Evolutionary conservation across 805 yeast genomes (phyloP).

Genomic region (Yamadazyma ubonensis): DNA sequence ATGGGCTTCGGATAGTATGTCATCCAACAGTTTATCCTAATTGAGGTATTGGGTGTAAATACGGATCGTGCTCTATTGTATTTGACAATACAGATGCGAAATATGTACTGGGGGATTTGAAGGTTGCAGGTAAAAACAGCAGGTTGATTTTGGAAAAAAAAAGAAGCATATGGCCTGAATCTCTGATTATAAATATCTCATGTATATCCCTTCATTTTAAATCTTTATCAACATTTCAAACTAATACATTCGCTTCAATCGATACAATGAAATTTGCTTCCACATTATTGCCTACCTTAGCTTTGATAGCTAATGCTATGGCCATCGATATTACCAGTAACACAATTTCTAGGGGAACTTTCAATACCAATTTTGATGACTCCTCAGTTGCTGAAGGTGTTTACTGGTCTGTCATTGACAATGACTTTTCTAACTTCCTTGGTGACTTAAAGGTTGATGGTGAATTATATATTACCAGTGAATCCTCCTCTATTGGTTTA

Average conservation of each 20-base stretch:
- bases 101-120: too few species aligned
- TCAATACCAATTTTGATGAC: slow-evolving; percentile 20
- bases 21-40: too few species aligned
- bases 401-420: slow-evolving; percentile 28
- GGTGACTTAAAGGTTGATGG: slow-evolving; percentile 26
- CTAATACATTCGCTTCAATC: slow-evolving; percentile 14
- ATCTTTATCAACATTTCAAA: background rate
- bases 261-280: slow-evolving; percentile 13
- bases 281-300: slow-evolving; percentile 16
- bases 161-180: too few species aligned
- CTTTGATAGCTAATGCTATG: slow-evolving; percentile 17
- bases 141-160: too few species aligned
- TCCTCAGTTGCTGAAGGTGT: slow-evolving; percentile 23
- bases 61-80: too few species aligned
- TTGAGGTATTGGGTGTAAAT: too few species aligned
- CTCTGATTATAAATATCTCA: slow-evolving; percentile 1
- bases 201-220: background rate
- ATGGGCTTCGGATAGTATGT: too few species aligned
- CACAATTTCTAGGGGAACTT: slow-evolving; percentile 17
- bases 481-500: slow-evolving; percentile 19
- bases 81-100: too few species aligned
- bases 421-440: slow-evolving; percentile 20
- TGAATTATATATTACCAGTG: slow-evolving; percentile 23
- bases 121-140: too few species aligned
- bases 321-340: slow-evolving; percentile 15